A percentile compares a stretch with the other conserved stretches of the same genome.
These are phyloP conservation scores for Aspergillus intermedius DNA, from an alignment of 2,329 filamentous ascomycete species.

Conservation along the genomic window DNA sequence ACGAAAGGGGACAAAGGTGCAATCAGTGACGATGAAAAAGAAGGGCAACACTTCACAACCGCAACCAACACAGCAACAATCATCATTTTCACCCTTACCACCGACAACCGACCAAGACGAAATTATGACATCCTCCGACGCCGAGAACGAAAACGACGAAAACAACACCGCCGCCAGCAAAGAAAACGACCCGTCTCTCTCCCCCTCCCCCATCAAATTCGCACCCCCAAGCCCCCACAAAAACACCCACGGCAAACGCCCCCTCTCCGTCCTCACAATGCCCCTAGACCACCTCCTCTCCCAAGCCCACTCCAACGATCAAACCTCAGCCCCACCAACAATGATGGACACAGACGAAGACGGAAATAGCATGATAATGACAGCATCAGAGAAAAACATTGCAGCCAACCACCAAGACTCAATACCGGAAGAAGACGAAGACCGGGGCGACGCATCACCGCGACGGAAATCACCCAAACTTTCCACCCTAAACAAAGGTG, in stretches of 20 bases:
- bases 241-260: slow-evolving; percentile 35
- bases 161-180: slow-evolving; percentile 33
- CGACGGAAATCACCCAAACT: slow-evolving; percentile 33
- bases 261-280: slow-evolving; percentile 36
- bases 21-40: slow-evolving; percentile 29
- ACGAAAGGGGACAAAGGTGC: slow-evolving; percentile 10
- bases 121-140: slow-evolving; percentile 17
- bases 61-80: slow-evolving; percentile 1
- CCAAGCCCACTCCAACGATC: not conserved
- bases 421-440: slow-evolving; percentile 7
- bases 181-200: slow-evolving; percentile 44
- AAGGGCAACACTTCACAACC: slow-evolving; percentile 7
- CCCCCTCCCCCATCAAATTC: slow-evolving; percentile 30
- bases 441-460: slow-evolving; percentile 14
- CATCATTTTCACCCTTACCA: not conserved
- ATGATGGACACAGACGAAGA: slow-evolving; percentile 26
- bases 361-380: slow-evolving; percentile 18
- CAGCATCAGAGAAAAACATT: slow-evolving; percentile 37
- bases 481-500: slow-evolving; percentile 15
- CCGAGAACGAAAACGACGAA: slow-evolving; percentile 20
- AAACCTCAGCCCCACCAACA: slow-evolving; percentile 12
- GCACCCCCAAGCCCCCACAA: slow-evolving; percentile 32
- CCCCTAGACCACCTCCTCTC: slow-evolving; percentile 19
- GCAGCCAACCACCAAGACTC: slow-evolving; percentile 13
- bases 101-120: slow-evolving; percentile 2